A percentile compares a stretch with the other conserved stretches of the same genome.
Conservation (phyloP, 2,329 filamentous ascomycete genomes). For the Trichoderma semiorbis region DNA sequence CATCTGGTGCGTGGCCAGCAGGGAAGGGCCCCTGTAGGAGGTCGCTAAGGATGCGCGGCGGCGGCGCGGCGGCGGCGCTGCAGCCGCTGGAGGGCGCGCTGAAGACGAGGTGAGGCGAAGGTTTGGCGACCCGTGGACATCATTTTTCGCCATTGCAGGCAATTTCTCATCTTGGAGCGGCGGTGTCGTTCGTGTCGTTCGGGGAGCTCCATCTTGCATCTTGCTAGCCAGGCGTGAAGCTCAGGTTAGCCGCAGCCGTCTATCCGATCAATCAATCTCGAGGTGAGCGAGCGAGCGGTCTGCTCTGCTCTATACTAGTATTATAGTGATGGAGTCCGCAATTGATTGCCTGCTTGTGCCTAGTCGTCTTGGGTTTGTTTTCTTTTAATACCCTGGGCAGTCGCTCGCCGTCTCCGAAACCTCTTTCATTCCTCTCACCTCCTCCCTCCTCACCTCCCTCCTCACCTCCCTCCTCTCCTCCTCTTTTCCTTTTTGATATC, state of each 20-base stretch:
- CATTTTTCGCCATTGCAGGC: background rate
- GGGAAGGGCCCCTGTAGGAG: background rate
- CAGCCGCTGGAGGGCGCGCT: background rate
- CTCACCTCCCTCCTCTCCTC: too few relatives aligned
- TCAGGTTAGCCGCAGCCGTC: slow-evolving; percentile 4
- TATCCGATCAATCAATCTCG: slow-evolving; percentile 1
- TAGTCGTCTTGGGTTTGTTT: background rate
- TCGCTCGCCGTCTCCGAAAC: background rate
- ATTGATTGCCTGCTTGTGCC: background rate
- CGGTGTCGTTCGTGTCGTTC: background rate
- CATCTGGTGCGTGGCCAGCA: slow-evolving; percentile 2
- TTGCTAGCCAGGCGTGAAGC: background rate
- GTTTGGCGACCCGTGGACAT: background rate
- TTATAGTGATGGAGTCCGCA: background rate
- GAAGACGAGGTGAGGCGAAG: background rate
- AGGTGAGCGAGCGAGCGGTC: background rate
- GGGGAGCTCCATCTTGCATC: background rate
- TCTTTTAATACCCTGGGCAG: background rate
- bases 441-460: background rate
- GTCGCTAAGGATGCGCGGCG: background rate
- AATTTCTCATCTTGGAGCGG: background rate
- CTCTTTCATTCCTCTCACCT: background rate
- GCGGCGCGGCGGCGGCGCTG: background rate
- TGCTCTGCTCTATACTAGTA: background rate
- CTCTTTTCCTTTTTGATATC: background rate